These are phyloP conservation scores for Corymbia maculata DNA, from an alignment of 345 rosid genomes.

Conservation along the genomic window DNA sequence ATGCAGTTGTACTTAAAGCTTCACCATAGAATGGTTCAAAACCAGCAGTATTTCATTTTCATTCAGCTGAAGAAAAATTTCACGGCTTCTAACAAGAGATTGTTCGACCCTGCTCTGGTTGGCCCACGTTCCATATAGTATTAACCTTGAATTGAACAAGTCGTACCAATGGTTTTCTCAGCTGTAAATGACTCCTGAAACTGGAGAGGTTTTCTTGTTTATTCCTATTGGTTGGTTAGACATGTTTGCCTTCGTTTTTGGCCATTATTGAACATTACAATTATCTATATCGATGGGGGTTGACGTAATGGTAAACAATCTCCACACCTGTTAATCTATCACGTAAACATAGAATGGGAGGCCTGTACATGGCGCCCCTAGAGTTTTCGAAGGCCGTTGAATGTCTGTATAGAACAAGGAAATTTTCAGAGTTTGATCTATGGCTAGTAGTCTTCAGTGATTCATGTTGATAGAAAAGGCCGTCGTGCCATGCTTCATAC, in stretches of 20 bases:
- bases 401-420: not conserved
- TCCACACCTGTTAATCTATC: not conserved
- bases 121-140: not conserved
- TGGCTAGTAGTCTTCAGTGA: not conserved
- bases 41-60: not conserved
- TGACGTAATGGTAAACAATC: not conserved
- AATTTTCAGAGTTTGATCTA: not conserved
- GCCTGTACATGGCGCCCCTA: not conserved
- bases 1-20: not conserved
- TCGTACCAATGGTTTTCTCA: not conserved
- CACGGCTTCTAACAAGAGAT: not conserved
- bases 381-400: not conserved
- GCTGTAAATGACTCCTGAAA: not conserved
- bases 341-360: not conserved
- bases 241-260: not conserved
- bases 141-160: not conserved
- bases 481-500: not conserved
- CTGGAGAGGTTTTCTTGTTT: not conserved
- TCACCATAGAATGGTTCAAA: not conserved
- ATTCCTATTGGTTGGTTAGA: not conserved
- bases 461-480: not conserved
- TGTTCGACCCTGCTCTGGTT: not conserved
- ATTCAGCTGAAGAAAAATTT: not conserved
- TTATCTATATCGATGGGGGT: not conserved
- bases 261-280: not conserved